Base-by-base conservation (phyloP, 169 alveolate genomes). In the Eimeria falciformis region DNA sequence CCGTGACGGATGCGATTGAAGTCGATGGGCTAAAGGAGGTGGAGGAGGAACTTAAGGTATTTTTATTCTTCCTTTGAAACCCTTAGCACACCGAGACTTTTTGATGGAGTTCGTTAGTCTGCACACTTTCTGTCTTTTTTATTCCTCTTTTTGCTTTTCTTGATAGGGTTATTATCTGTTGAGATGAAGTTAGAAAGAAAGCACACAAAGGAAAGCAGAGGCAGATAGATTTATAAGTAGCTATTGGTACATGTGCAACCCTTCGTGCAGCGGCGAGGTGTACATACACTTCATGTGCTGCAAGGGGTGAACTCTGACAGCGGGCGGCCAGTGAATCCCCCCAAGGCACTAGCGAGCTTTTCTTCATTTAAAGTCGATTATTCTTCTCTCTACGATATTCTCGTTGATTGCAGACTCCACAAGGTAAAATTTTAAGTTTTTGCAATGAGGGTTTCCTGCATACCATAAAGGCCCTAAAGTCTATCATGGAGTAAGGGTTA, bases 301-400 rank as follows among this genome's bases (percentile, higher is more conserved):
- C 79, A 77, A 12, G 92, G 92, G 43, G 43, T 46, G 50, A 87
- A 87, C 92, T 68, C 86, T 14, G 92, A 87, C 86, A 87, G 92
- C 65, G 92, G 82, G 29, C 6, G 87, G 55, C 92, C 68, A 14
- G 78, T 71, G 78, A 65, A 40, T 17, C 92, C 92, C 14, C 92
- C 92, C 12, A 55, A 82, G 68, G 90, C 78, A 2, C 79, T 58
- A 53, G 58, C 33, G 40, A 82, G 65, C 18, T 58, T 82, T 53
- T n/a, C 82, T 2, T 29, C 87, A 6, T 71, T 55, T n/a, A 11
- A 47, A 5, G 58, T 68, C 17, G 78, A 69, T n/a, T 56, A 50
- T n/a, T 5, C 71, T 29, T 25, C 58, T n/a, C 92, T 87, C 45
- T 71, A 87, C 47, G 86, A 71, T 33, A 75, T 87, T 33, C 92